phyloP scores from a whole-genome alignment of 78 protist species.

The Anaeramoeba flamelloides region DNA sequence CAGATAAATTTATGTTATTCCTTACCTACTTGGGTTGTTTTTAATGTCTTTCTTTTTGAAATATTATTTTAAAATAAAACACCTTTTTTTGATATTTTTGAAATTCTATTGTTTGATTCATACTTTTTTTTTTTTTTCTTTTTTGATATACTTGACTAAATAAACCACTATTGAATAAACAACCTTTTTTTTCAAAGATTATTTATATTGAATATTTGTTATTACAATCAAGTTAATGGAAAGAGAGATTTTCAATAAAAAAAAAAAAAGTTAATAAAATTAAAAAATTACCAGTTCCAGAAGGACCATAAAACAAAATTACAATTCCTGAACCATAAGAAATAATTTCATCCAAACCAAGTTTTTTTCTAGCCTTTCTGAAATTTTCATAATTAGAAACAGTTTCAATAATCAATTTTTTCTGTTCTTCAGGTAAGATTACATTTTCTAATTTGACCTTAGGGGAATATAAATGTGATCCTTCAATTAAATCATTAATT shows the following conservation, averaged over 20 bases:
- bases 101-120: too few species aligned
- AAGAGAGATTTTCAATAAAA: not conserved
- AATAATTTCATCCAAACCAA: conserved; percentile 25
- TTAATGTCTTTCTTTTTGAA: too few species aligned
- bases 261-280: conserved; percentile 5
- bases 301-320: conserved; percentile 37
- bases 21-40: too few species aligned
- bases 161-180: too few species aligned
- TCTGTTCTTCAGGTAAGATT: conserved; percentile 18
- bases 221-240: too few species aligned
- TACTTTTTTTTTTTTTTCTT: too few species aligned
- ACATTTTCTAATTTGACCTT: conserved; percentile 27
- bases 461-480: conserved; percentile 31
- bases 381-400: conserved; percentile 14
- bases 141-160: too few species aligned
- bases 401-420: conserved; percentile 11
- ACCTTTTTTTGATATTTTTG: too few species aligned
- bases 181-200: too few species aligned
- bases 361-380: not conserved
- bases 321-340: conserved; percentile 34
- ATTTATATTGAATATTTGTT: too few species aligned
- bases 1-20: too few species aligned
- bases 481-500: conserved; percentile 38
- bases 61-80: too few species aligned
- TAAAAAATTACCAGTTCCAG: conserved; percentile 47